Base-by-base conservation (phyloP, 176 grass and related monocot species). In the Hsuehochloa calcarea region DNA sequence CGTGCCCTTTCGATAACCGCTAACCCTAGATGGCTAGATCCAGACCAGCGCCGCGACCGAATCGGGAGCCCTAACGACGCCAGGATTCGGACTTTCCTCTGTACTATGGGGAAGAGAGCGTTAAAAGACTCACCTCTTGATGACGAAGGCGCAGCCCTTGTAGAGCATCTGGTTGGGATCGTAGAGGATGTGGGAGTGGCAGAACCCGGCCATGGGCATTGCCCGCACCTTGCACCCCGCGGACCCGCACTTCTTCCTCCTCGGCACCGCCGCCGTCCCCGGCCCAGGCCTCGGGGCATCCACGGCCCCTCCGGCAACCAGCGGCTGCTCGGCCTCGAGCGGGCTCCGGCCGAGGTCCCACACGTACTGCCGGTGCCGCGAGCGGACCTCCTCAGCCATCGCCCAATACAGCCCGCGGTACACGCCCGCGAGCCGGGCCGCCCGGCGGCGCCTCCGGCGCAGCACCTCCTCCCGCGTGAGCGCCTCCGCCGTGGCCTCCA, bases 401-500 rank as follows among this genome's bases (percentile, higher is more conserved):
- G 72, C 73, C 96, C 96, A 98, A 80, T 98, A 95, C 6, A 93
- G 87, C 3, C 65, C 75, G 58, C 87, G 78, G 77, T 98, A 95
- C 26, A 87, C 26, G 44, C 37, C 77, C 20, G 47, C 80, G 25
- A 98, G 86, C 22, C 85, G 88, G 17, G 58, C 75, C 8, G 88
- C 47, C 4, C 91, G 87, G 8, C 90, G 89, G 9, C 68, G 63
- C 1, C 93, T 86, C 26, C 91, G 89, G 20, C 96, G 96, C 14
- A 95, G 87, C 16, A 98, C 89, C 83, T 98, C 96, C 80, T 93
- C 96, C 27, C 89, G 83, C 38, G 93, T 90, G 67, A 98, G 93
- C 11, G 90, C 87, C 87, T 90, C 89, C 38, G 82, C 91, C 54
- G 72, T 85, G 39, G 26, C 70, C 67, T 79, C 77, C 84, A 87